Evolutionary conservation across 169 alveolate species (phyloP), one percentile per base, ranked within the genome.

Genomic region (Plasmodium malariae): DNA sequence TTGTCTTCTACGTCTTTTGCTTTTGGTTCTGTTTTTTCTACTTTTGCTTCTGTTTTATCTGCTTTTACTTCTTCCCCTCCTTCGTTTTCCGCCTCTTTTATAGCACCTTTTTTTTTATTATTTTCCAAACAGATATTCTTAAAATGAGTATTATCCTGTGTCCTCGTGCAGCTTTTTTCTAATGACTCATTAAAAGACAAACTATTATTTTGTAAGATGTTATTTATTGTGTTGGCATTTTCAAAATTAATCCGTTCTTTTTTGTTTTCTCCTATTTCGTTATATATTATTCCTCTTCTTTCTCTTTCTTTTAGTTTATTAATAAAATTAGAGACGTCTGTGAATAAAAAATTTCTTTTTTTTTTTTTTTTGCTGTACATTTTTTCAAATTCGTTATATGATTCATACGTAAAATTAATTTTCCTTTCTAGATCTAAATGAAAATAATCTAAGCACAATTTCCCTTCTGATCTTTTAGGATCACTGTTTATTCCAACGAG

Each of bases 401-500:
- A 45, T 32, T 32, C 76, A 78, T 78, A 78, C 0, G 55, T 1
- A 54, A 48, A 78, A 54, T 78, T 63, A 14, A 51, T 36, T 28
- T 62, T 78, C 11, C 48, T 32, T 7, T 63, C 76, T 3, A 5
- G 1, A 1, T 55, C 55, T 7, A 3, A 30, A 14, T 28, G 71
- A 26, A 43, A 62, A 36, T 78, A 78, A 3, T 78, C 78, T 37
- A 78, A 26, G 12, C 89, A 78, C 12, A 78, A 69, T n/a, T 78
- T 78, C 6, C 89, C 89, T 78, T 78, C 89, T 4, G 89, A 78
- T 21, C 78, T 54, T 19, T 43, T 78, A 21, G 89, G 89, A 19
- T 78, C 89, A 49, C 89, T 78, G 26, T 78, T 78, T 32, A 78
- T 78, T 14, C 89, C 89, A 32, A 78, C 76, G 0, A 78, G 26